phyloP scores from a whole-genome alignment of 2,329 filamentous ascomycete species.

The Arthroderma sp. region DNA sequence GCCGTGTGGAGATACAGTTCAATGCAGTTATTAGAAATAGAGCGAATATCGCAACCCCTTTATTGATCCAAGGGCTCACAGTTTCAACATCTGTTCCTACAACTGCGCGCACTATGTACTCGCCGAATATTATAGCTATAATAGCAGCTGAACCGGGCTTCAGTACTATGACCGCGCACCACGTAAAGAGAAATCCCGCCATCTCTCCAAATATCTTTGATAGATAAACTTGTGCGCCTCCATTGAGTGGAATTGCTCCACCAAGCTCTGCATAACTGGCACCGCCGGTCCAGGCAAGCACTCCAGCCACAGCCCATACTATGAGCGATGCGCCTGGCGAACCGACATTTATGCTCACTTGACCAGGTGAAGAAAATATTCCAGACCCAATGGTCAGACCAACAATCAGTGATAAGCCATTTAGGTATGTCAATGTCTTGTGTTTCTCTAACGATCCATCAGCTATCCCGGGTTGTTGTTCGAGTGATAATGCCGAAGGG shows the following conservation, averaged over 20 bases:
- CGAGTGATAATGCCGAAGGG: conserved; percentile 45
- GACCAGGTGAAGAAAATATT: conserved; percentile 88
- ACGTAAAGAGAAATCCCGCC: conserved; percentile 86
- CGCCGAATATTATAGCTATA: conserved; percentile 93
- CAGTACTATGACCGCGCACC: conserved; percentile 85
- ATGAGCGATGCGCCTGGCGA: conserved; percentile 80
- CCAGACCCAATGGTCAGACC: conserved; percentile 92
- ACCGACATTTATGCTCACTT: conserved; percentile 82
- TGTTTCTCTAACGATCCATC: conserved; percentile 81
- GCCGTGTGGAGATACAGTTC: conserved; percentile 80
- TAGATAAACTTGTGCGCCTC: conserved; percentile 84
- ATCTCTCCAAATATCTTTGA: conserved; percentile 94
- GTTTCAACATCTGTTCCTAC: conserved; percentile 76
- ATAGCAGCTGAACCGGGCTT: conserved; percentile 92
- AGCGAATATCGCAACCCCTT: conserved; percentile 67
- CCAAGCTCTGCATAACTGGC: conserved; percentile 92
- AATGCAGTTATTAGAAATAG: conserved; percentile 65
- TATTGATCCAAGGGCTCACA: conserved; percentile 78
- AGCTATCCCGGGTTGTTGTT: conserved; percentile 46
- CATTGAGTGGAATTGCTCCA: conserved; percentile 89
- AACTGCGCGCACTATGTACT: conserved; percentile 81
- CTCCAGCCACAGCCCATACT: conserved; percentile 83
- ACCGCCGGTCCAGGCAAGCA: conserved; percentile 90
- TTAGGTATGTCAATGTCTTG: conserved; percentile 89
- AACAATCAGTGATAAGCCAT: conserved; percentile 80